Conservation (phyloP, 495 filamentous ascomycete genomes). For the Aspergillus leporis region DNA sequence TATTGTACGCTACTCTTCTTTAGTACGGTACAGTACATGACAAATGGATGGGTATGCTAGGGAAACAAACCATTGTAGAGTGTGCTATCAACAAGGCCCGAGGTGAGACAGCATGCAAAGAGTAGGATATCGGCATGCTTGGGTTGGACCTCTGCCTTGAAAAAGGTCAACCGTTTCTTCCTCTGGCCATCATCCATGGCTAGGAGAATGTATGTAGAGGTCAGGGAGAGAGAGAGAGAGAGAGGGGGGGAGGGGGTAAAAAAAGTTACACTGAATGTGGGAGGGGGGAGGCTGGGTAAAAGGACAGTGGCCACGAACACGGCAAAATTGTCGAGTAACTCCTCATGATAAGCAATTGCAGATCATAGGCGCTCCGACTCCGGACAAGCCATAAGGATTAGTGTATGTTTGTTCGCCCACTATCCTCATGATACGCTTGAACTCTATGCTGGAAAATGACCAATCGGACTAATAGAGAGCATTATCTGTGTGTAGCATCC, state of each 20-base stretch:
- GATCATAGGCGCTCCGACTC: neutral
- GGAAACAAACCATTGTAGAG: slow-evolving; percentile 43
- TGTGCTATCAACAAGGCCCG: slow-evolving; percentile 52
- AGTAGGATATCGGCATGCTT: slow-evolving; percentile 43
- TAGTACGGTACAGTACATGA: neutral
- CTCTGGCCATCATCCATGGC: neutral
- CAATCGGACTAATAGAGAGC: neutral
- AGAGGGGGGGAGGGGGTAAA: neutral
- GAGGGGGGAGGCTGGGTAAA: neutral
- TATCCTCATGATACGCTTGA: neutral
- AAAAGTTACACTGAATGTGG: neutral
- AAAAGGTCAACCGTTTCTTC: slow-evolving; percentile 15
- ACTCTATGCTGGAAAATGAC: neutral
- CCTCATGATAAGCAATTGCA: slow-evolving; percentile 1
- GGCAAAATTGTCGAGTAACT: neutral
- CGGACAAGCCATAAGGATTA: neutral
- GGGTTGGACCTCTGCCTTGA: slow-evolving; percentile 37
- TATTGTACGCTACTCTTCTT: slow-evolving; percentile 45
- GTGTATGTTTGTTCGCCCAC: neutral
- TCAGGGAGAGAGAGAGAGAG: no score
- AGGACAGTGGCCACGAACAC: neutral
- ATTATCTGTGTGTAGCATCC: neutral
- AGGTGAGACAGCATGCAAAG: slow-evolving; percentile 49
- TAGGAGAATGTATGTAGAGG: neutral
- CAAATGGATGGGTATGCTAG: neutral